Evolutionary conservation across 306 rosid species (phyloP), one percentile per base, ranked within the genome.

Genomic region (Hippophae rhamnoides): DNA sequence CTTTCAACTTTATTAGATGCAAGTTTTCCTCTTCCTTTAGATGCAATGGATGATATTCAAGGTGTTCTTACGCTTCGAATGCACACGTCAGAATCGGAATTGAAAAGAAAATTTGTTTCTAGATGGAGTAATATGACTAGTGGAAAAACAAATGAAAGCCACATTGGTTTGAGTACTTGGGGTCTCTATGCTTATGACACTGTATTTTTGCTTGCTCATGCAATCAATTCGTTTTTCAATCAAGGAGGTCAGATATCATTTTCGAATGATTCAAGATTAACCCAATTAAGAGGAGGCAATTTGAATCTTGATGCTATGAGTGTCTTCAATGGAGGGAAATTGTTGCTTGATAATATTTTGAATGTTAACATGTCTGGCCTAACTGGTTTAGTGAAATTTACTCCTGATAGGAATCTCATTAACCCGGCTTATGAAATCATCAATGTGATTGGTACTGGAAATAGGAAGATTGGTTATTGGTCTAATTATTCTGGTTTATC

Each of bases 391-490:
- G 54, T 88, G 63, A 77, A 57, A 75, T 93, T 77, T 63, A 71
- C 86, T 47, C 58, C 79, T 8, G 85, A 79, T 38, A 56, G 78
- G 71, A 51, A 80, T 69, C 82, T 88, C 62, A 78, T 79, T 53
- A 72, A 56, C 60, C 97, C 99, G 12, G 83, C 97, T 1, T 93
- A 62, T 57, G 99, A 93, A 71, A 66, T 93, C 62, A 54, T 93
- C 68, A 93, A 93, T 67, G 94, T 89, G 66, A 52, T 82, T 56
- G 97, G 87, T 45, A 75, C 86, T 0, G 97, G 90, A 46, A 49
- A 57, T 4, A 73, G 94, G 75, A 80, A 65, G 71, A 69, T 93
- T 18, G 97, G 99, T 64, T 93, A 88, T 79, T 93, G 99, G 99
- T 80, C 89, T 62, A 88, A 93, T 72, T 70, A 82, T 74, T 82